phyloP scores from a whole-genome alignment of 1,284 basidiomycete species.

The Ustilago vetiveriae region DNA sequence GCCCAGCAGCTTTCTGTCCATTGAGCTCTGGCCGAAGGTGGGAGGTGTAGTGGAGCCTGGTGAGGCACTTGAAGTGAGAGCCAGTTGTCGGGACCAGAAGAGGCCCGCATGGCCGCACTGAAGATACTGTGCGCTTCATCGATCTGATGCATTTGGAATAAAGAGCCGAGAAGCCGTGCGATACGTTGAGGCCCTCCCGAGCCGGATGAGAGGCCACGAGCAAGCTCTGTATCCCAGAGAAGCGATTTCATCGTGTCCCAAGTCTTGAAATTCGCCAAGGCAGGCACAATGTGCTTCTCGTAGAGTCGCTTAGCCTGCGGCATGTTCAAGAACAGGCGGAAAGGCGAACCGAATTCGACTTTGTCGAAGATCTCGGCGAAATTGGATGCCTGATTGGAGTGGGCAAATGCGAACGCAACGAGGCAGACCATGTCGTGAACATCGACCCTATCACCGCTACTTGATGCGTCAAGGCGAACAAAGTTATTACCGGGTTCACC shows the following conservation, averaged over 20 bases:
- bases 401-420: conserved; percentile 26
- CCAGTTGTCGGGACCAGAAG: conserved; percentile 17
- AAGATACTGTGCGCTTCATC: conserved; percentile 32
- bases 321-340: conserved; percentile 48
- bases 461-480: conserved; percentile 20
- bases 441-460: conserved; percentile 17
- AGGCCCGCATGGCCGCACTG: conserved; percentile 39
- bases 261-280: not conserved
- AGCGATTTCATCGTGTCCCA: conserved; percentile 10
- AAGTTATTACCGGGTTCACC: conserved; percentile 7
- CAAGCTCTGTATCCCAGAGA: conserved; percentile 40
- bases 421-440: conserved; percentile 49
- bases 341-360: conserved; percentile 51
- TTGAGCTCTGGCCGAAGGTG: conserved; percentile 5
- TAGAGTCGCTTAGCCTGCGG: conserved; percentile 26
- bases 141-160: conserved; percentile 37
- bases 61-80: conserved; percentile 2
- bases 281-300: not conserved
- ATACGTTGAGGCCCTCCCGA: conserved; percentile 49
- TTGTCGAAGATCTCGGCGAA: conserved; percentile 38
- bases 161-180: conserved; percentile 50
- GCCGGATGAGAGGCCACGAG: conserved; percentile 49
- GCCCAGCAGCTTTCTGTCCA: conserved; percentile 59
- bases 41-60: not conserved
- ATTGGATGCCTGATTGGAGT: conserved; percentile 1